Evolutionary conservation across 1,139 yeast genomes (phyloP), one percentile per base, ranked within the genome.

Genomic region (Groenewaldozyma auringiensis): DNA sequence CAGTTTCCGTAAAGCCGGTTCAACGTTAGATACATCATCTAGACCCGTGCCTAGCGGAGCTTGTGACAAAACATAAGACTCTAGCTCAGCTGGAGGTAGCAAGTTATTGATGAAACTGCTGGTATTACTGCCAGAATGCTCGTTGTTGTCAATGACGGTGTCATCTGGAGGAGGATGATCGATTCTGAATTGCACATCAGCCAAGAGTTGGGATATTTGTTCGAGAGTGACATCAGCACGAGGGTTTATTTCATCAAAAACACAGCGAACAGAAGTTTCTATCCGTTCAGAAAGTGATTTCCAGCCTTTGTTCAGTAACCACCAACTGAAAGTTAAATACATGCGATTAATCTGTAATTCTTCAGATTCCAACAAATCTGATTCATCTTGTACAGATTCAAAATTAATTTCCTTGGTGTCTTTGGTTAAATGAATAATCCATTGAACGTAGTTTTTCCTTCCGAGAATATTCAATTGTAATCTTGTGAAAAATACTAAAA

Each of bases 231-330:
- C 64, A 54, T 82, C 89, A 21, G 83, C 76, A 53, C 88, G 76
- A 32, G 95, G 94, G 54, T 78, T 80, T 35, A 85, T 69, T 18
- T 69, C 69, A 21, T 72, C 76, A 62, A 88, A 87, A 37, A 79
- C 81, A 32, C 70, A 70, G 34, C 68, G 69, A 2, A 89, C 94
- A 3, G 77, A 70, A 1, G 65, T 63, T 57, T 78, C 78, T 31
- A 87, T 76, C 33, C 74, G 64, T 41, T 72, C 69, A 42, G 78
- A 73, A 44, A 83, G 67, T 42, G 71, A 70, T 34, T 70, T 61
- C 92, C 94, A 87, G 1, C 97, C 97, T 54, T 80, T 77, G 63
- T 92, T 88, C 48, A 92, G 71, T 43, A 92, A 67, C 96, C 96
- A 92, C 96, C 97, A 92, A 54, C 89, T 81, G 52, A 87, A 76